phyloP scores from a whole-genome alignment of 2,329 filamentous ascomycete genomes.

The Colletotrichum trifolii region DNA sequence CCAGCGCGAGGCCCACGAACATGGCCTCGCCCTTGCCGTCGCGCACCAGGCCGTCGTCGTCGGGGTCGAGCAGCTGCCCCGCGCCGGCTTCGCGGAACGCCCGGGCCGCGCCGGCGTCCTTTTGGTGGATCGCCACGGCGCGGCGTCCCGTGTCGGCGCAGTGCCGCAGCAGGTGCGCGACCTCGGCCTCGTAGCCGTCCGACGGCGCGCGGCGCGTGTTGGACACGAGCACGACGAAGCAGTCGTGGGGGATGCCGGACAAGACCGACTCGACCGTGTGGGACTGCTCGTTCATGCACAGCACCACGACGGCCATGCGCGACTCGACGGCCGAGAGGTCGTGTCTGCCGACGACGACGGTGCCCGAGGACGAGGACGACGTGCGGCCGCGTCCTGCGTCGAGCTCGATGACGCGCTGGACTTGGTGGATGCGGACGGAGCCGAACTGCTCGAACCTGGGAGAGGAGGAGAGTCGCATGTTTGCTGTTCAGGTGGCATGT shows the following conservation, averaged over 20 bases:
- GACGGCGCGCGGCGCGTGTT: conserved; percentile 1
- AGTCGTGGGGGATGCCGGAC: conserved; percentile 24
- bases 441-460: conserved; percentile 18
- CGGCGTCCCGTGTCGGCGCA: conserved; percentile 1
- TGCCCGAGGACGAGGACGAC: neutral
- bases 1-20: conserved; percentile 18
- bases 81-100: conserved; percentile 2
- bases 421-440: conserved; percentile 6
- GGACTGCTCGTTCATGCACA: conserved; percentile 25
- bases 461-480: neutral
- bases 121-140: conserved; percentile 27
- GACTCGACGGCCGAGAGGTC: conserved; percentile 5
- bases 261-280: conserved; percentile 18
- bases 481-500: too few species aligned
- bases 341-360: neutral
- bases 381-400: conserved; percentile 15
- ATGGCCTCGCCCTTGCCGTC: conserved; percentile 22
- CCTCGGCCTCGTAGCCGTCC: conserved; percentile 14
- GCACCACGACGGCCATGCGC: conserved; percentile 19
- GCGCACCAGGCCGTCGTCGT: conserved; percentile 1
- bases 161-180: neutral
- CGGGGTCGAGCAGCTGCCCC: neutral
- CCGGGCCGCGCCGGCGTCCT: conserved; percentile 3
- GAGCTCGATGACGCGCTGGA: conserved; percentile 22
- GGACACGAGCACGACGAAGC: conserved; percentile 20